Evolutionary conservation across 2,329 filamentous ascomycete genomes (phyloP).

Genomic region (Penicillium polonicum): DNA sequence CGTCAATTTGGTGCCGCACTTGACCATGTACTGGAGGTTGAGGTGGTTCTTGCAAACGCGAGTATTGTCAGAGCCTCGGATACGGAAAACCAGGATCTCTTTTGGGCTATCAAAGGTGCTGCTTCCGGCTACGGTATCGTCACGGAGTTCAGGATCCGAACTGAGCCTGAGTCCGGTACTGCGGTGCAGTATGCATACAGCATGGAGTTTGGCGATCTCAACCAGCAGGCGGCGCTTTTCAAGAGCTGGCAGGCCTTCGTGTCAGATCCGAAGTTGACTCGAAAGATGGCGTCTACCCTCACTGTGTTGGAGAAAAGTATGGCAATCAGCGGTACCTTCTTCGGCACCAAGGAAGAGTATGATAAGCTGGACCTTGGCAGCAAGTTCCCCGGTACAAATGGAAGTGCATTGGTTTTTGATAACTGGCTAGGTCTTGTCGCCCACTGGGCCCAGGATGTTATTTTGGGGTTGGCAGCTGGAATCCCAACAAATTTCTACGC

Average conservation of each 20-base stretch:
- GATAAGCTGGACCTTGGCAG: neutral
- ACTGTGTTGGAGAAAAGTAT: neutral
- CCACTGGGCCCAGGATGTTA: neutral
- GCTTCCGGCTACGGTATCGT: constrained; percentile 41
- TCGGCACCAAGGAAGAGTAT: constrained; percentile 1
- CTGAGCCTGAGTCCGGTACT: constrained; percentile 31
- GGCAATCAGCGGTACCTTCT: constrained; percentile 1
- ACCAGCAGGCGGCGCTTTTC: neutral
- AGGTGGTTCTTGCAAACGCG: constrained; percentile 48
- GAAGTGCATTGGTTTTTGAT: constrained; percentile 34
- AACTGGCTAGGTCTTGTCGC: neutral
- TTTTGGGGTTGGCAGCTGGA: neutral
- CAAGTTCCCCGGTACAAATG: constrained; percentile 27
- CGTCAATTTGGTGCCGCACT: constrained; percentile 52
- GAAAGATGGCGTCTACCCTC: neutral
- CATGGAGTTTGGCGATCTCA: constrained; percentile 47
- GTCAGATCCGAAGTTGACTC: neutral
- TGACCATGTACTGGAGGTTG: constrained; percentile 50
- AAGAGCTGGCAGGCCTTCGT: neutral
- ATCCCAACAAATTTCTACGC: neutral
- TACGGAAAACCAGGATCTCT: constrained; percentile 32
- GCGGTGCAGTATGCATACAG: constrained; percentile 61
- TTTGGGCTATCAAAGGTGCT: constrained; percentile 40
- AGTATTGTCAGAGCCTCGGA: constrained; percentile 34
- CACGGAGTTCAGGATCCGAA: constrained; percentile 40